Base-by-base conservation (phyloP, 2,329 filamentous ascomycete species). In the Apiospora malaysiana region DNA sequence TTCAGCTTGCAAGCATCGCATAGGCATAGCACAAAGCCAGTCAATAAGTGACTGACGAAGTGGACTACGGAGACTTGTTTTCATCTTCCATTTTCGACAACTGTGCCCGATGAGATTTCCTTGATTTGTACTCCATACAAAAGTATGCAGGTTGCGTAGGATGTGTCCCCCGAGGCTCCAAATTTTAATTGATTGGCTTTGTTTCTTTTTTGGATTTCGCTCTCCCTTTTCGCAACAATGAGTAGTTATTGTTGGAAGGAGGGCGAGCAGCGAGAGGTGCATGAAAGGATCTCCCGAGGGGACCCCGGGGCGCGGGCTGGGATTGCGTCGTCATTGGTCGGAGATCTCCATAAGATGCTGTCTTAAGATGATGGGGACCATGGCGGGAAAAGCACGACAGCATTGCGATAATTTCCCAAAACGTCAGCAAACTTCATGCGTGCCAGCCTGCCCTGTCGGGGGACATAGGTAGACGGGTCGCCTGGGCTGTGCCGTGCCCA, bases 341-440 rank as follows among this genome's bases (percentile, higher is more conserved):
- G 43, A 21, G 78, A 80, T 80, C 75, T 76, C 74, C 79, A 80
- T 81, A 82, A 78, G 77, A 81, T 45, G 43, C 21, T 43, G 66
- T 47, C 66, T 68, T 68, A 68, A 47, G 66, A 37, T 16, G 37
- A 67, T 47, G 66, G 66, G 66, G 66, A 45, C 66, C 42, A 67
- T 27, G 66, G 21, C 72, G 72, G 73, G 77, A 78, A 79, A 79
- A 77, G 75, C 80, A 81, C 81, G 75, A 78, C 43, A 76, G 77
- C 77, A 78, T 79, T 79, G 75, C 25, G 79, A 78, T 77, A 83
- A 84, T 84, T 84, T 85, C 83, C 84, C 81, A 83, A 84, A 81
- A 68, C 72, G 77, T 80, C 77, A 75, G 76, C 76, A 76, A 73
- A 82, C 80, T 79, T 85, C 76, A 86, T 85, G 84, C 83, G 78